Evolutionary conservation across 345 rosid species (phyloP), one percentile per base, ranked within the genome.

Genomic region (Aegle marmelos): DNA sequence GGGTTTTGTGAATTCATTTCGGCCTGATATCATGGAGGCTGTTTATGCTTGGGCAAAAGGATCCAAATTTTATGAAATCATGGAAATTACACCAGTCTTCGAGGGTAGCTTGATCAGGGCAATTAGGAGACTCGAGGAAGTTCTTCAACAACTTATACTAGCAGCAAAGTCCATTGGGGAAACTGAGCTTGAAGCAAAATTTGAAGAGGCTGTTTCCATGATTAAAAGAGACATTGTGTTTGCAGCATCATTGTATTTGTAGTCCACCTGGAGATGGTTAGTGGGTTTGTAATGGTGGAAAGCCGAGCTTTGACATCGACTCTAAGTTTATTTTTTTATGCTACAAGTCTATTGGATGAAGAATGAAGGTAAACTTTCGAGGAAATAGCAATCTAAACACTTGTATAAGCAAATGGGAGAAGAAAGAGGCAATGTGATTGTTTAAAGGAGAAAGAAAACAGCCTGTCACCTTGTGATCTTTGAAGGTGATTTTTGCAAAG

Each of bases 51-150:
- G 99, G 99, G 98, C 99, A 14, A 93, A 85, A 80, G 98, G 99
- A 63, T 97, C 98, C 4, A 97, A 93, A 81, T 94, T 97, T 79
- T 94, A 90, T 11, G 98, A 94, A 83, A 91, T 97, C 68, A 94
- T 94, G 98, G 96, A 97, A 83, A 90, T 91, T 14, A 93, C 98
- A 16, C 94, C 79, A 48, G 97, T 94, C 24, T 97, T 94, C n/a
- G 99, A 97, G 81, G 99, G 99, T 74, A 94, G 98, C 87, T 86
- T 97, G 89, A 93, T 97, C 83, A 89, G 98, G 84, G 98, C 99
- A 25, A 94, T 94, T 36, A 90, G 98, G 90, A 93, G 99, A 79
- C 77, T 91, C 83, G 99, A 94, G 80, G 99, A 97, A 85, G 97
- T 96, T 79, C 91, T 96, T 74, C 99, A 92, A 79, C 98, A 94